These are phyloP conservation scores for Yamadazyma oceani DNA, from an alignment of 1,139 yeast species.

Conservation along the genomic window DNA sequence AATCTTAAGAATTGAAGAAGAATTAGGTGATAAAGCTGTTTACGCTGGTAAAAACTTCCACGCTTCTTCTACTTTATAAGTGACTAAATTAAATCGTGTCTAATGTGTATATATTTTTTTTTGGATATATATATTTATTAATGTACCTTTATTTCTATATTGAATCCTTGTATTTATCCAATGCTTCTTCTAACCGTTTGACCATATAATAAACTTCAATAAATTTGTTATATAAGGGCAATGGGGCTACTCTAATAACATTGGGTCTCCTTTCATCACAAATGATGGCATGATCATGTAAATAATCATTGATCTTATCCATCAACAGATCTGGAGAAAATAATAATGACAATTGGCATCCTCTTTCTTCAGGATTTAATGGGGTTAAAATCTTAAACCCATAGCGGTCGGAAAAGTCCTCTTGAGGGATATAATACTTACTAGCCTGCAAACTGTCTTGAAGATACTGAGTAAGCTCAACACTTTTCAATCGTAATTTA, in stretches of 20 bases:
- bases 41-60: constrained; percentile 93
- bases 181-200: constrained; percentile 41
- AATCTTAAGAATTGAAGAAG: constrained; percentile 96
- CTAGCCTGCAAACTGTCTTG: constrained; percentile 46
- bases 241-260: constrained; percentile 83
- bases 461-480: constrained; percentile 58
- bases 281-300: constrained; percentile 62
- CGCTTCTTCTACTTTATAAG: constrained; percentile 36
- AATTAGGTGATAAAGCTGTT: constrained; percentile 91
- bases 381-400: constrained; percentile 80
- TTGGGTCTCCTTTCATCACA: constrained; percentile 90
- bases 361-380: constrained; percentile 53
- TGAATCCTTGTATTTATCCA: constrained; percentile 19
- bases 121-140: not conserved
- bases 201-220: constrained; percentile 56
- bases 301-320: constrained; percentile 55
- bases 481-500: constrained; percentile 55
- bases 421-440: constrained; percentile 40
- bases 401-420: constrained; percentile 23
- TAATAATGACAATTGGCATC: constrained; percentile 76
- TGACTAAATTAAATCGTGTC: constrained; percentile 5
- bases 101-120: no score
- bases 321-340: constrained; percentile 57
- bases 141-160: not conserved
- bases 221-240: constrained; percentile 79